Base-by-base conservation (phyloP, 2,329 filamentous ascomycete species). In the Decorospora gaudefroyi region DNA sequence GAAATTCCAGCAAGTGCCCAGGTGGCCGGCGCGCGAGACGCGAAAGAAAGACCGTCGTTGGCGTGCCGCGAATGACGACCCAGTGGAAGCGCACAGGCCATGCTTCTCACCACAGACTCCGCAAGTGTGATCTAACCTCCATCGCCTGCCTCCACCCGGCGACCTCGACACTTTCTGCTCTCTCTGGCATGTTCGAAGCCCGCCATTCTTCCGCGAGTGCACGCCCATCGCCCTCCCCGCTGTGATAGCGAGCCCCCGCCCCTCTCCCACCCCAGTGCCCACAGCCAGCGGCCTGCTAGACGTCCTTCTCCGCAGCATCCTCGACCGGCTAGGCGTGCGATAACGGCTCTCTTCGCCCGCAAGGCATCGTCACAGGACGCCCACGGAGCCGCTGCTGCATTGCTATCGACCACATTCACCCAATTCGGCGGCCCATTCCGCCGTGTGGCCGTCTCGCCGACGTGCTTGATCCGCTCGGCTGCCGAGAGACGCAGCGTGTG, bases 401-500 rank as follows among this genome's bases (percentile, higher is more conserved):
- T 41, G 16, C 22, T 27, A 35, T 34, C 53, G 30, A 44, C 39
- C 45, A 45, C 22, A 27, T 31, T 42, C 39, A 33, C 42, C 46
- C 43, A 36, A 27, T 47, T 47, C 52, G 16, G 36, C 51, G 38
- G 31, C 46, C 17, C 17, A 23, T 9, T 28, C 18, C 44, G 33
- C 34, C 42, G 38, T 49, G 49, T 46, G 51, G 36, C 49, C 43
- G 51, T 49, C 46, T 38, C 43, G 17, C 34, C 44, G 37, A 41
- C 53, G 43, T 43, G 45, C 46, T 32, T 38, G 46, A 42, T 38
- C 42, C 46, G 54, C 57, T 52, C 46, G 41, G 46, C 53, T 41
- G 46, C 43, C 51, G 30, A 46, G 35, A 51, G 46, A 50, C 56
- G 55, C 45, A 59, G 63, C 60, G 62, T 53, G 62, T 53, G 56